Evolutionary conservation across 1,139 yeast species (phyloP), one percentile per base, ranked within the genome.

Genomic region (Zygoascus meyerae): DNA sequence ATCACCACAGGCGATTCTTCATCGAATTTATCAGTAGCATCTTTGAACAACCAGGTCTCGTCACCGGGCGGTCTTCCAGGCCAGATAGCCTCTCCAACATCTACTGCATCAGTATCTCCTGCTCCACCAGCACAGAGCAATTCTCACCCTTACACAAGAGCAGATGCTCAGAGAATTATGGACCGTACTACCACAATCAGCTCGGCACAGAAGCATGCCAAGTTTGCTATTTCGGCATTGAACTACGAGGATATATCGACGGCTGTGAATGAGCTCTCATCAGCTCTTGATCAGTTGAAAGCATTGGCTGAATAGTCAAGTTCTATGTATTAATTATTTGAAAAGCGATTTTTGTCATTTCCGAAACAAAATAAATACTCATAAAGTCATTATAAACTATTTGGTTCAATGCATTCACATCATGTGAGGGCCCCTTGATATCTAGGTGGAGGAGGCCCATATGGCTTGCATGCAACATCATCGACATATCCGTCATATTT

Each of bases 201-300:
- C n/a, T 70, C 74, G 54, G 85, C 89, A 0, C 97, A 90, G 61
- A 87, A 85, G 60, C 85, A 80, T 55, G 92, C 97, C 44, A 86
- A 83, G 64, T 92, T 82, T 64, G 97, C 97, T 2, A 83, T 90
- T 8, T 86, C 95, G 43, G 98, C 98, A 0, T 74, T 92, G 56
- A 90, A 89, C 62, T 92, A 89, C 63, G 97, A 92, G 54, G 98
- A 92, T 59, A 70, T 80, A 40, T 72, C 65, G 4, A 92, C 97
- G 0, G 97, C 97, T 0, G 78, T 83, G 43, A 68, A 67, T n/a
- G 95, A 92, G 64, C 71, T 92, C 37, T 67, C 69, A 35, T 62
- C 71, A 26, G 95, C 96, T 0, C 67, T 90, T 46, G 74, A 52
- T 1, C 45, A 62, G n/a, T 55, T 67, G 21, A 49, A 55, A 5